These are phyloP conservation scores for Fraxinus anomala DNA, from an alignment of 257 asterid species.

Conservation along the genomic window DNA sequence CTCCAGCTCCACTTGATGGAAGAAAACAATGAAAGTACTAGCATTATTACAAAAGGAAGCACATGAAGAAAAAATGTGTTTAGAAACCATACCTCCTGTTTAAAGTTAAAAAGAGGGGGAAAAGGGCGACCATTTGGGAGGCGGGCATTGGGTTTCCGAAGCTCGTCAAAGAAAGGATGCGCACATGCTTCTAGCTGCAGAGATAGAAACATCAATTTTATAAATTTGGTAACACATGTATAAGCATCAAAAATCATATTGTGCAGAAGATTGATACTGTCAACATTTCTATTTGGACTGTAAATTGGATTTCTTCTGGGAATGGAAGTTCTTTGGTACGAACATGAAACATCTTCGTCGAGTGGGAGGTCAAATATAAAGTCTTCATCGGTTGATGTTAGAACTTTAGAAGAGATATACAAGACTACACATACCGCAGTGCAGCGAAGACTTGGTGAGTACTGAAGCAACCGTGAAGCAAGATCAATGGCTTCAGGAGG, in stretches of 20 bases:
- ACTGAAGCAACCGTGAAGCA: conserved; percentile 85
- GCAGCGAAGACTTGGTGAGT: conserved; percentile 94
- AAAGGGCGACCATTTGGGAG: conserved; percentile 80
- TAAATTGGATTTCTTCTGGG: not conserved
- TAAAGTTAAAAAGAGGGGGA: conserved; percentile 82
- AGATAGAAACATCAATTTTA: conserved; percentile 1
- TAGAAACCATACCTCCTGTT: conserved; percentile 65
- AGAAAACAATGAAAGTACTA: not conserved
- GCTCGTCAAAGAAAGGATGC: conserved; percentile 89
- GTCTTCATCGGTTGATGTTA: not conserved
- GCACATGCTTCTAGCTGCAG: conserved; percentile 89
- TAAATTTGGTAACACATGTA: not conserved
- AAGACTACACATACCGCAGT: conserved; percentile 60
- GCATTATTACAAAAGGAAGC: not conserved
- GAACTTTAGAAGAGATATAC: not conserved
- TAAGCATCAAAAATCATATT: not conserved
- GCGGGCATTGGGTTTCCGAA: conserved; percentile 76
- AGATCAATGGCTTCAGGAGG: conserved; percentile 97
- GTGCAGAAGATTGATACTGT: conserved; percentile 5
- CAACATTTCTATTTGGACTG: conserved; percentile 1
- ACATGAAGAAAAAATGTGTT: not conserved
- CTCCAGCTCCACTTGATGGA: not conserved
- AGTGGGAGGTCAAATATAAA: not conserved
- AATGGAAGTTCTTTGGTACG: not conserved
- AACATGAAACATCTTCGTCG: not conserved